Evolutionary conservation across 257 asterid genomes (phyloP), one percentile per base, ranked within the genome.

Genomic region (Anisodus tanguticus): DNA sequence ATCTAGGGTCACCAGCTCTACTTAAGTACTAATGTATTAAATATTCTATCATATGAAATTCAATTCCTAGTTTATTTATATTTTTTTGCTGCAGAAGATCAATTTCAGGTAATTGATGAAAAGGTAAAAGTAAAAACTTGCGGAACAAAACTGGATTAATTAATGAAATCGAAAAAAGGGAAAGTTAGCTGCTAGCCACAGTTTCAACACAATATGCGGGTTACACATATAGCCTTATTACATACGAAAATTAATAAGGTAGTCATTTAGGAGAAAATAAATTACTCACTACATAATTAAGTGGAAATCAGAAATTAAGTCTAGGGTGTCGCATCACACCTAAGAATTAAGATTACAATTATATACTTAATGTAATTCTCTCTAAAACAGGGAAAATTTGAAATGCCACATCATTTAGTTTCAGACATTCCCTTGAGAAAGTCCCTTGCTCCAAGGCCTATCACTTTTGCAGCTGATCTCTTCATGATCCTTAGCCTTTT

Each of bases 401-500:
- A 60, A 7, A 7, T 60, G 26, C 11, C 17, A 37, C 17, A 49
- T 68, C 60, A 89, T 53, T 83, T 90, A 62, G 86, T 85, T 66
- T 85, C 68, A 17, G 91, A 88, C 39, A 88, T 88, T 60, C 89
- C 91, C 83, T 88, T 91, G 51, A 92, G 91, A 79, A 89, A 88
- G 85, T 87, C 91, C 62, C 90, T 89, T 64, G 92, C 88, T 13
- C 86, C 88, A 78, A 92, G 90, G 22, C 93, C 91, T 59, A 87
- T 88, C 9, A 89, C 90, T n/a, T 86, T 89, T 16, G 93, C 93
- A 59, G 93, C 98, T 19, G 94, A 83, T 88, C 89, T 93, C 87
- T 91, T 94, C 97, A 90, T 94, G 2, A 94, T 90, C 94, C 98
- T 88, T 86, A 94, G 77, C 86, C 93, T 92, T 84, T 89, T 93